Conservation (phyloP, 2,329 filamentous ascomycete species). For the Endoconidiophora polonica region DNA sequence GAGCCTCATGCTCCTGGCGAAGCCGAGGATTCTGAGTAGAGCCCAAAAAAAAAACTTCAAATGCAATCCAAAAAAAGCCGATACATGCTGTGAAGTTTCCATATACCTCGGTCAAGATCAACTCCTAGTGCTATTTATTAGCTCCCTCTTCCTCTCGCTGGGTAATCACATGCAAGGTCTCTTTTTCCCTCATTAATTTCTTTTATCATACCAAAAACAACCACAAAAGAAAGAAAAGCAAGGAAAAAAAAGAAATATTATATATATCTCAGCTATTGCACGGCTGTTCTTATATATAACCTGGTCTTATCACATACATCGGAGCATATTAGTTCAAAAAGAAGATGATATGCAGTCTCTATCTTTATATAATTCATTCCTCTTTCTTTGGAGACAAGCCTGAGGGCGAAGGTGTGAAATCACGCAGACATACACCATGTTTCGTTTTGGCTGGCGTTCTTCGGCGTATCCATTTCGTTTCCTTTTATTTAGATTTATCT, state of each 20-base stretch:
- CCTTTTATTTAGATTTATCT: conserved; percentile 4
- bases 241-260: no score
- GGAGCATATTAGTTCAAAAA: background rate
- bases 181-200: no score
- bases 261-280: no score
- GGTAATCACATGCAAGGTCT: background rate
- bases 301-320: no score
- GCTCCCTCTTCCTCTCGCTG: background rate
- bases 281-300: no score
- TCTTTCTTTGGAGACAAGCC: background rate
- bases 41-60: background rate
- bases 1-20: conserved; percentile 16
- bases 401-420: background rate
- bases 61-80: background rate
- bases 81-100: no score
- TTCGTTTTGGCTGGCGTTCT: conserved; percentile 11
- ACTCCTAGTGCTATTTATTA: background rate
- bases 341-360: background rate
- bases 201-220: no score
- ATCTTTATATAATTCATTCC: background rate
- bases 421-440: background rate
- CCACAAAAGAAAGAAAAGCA: no score
- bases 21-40: conserved; percentile 8
- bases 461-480: conserved; percentile 9
- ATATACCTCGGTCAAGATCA: no score